Conservation (phyloP, 2,329 filamentous ascomycete species). For the Colletotrichum tabaci region DNA sequence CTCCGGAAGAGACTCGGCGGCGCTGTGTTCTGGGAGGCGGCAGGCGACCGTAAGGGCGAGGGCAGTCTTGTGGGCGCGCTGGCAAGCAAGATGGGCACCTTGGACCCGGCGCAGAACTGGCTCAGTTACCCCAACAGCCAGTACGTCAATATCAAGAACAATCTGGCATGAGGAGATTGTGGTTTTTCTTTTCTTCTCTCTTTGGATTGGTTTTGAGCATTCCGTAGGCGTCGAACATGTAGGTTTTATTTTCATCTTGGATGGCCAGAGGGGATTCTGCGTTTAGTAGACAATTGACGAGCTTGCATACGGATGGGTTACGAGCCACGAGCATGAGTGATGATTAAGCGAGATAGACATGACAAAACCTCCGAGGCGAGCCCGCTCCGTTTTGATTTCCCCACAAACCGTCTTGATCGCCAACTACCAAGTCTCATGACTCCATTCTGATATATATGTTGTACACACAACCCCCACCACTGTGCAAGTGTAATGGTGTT, state of each 20-base stretch:
- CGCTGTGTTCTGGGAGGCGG: conserved; percentile 89
- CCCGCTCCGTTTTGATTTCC: neutral
- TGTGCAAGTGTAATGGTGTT: no score
- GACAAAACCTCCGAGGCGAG: neutral
- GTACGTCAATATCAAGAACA: conserved; percentile 69
- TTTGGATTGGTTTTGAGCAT: neutral
- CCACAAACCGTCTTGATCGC: neutral
- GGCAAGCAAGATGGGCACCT: conserved; percentile 59
- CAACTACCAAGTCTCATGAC: neutral
- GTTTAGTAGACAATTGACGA: neutral
- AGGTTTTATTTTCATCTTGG: neutral
- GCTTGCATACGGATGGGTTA: conserved; percentile 1
- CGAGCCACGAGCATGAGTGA: neutral
- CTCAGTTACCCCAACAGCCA: conserved; percentile 69
- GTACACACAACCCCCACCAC: neutral
- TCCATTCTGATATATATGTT: neutral
- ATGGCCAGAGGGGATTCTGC: neutral
- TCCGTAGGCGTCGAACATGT: neutral
- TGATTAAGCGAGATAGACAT: neutral
- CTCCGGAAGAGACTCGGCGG: conserved; percentile 75
- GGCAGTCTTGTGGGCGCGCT: conserved; percentile 72
- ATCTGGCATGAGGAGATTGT: neutral
- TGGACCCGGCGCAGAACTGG: conserved; percentile 68
- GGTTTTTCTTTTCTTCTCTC: neutral
- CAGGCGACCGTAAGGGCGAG: conserved; percentile 70